Evolutionary conservation across 179 eudicot species (phyloP).

Genomic region (Actinidia polygama): DNA sequence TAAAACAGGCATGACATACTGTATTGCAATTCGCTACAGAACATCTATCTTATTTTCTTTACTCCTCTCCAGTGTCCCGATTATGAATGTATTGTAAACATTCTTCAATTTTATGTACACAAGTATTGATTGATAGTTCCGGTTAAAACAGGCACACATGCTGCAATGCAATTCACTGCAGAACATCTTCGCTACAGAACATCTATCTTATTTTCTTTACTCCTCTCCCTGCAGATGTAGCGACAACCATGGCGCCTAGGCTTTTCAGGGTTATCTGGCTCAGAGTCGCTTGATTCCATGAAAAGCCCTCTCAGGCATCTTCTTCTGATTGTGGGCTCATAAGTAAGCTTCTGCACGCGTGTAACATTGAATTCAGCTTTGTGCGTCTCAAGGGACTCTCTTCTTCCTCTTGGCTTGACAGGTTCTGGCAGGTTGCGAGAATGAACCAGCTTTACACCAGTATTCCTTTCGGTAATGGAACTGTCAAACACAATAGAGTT

Average conservation of each 20-base stretch:
- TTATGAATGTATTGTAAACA: constrained; percentile 1
- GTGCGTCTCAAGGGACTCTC: constrained; percentile 29
- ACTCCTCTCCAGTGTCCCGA: constrained; percentile 31
- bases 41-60: constrained; percentile 31
- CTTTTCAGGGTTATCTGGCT: constrained; percentile 52
- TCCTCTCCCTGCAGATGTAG: constrained; percentile 39
- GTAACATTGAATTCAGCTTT: constrained; percentile 47
- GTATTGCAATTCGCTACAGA: constrained; percentile 22
- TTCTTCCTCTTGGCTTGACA: constrained; percentile 25
- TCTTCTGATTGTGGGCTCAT: constrained; percentile 62
- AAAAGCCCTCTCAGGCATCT: constrained; percentile 73
- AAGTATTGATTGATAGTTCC: too few relatives aligned
- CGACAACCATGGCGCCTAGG: constrained; percentile 72
- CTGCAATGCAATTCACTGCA: constrained; percentile 16
- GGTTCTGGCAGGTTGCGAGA: constrained; percentile 31
- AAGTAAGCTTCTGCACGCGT: constrained; percentile 51
- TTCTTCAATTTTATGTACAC: constrained; percentile 8
- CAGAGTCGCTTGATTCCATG: constrained; percentile 70
- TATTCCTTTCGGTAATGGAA: constrained; percentile 53
- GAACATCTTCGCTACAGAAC: constrained; percentile 5
- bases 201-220: constrained; percentile 38
- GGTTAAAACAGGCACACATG: background rate
- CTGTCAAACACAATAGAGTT: constrained; percentile 71
- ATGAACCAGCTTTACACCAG: constrained; percentile 60
- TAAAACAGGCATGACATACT: background rate